phyloP scores from a whole-genome alignment of 306 rosid genomes.

The Senna siamea region DNA sequence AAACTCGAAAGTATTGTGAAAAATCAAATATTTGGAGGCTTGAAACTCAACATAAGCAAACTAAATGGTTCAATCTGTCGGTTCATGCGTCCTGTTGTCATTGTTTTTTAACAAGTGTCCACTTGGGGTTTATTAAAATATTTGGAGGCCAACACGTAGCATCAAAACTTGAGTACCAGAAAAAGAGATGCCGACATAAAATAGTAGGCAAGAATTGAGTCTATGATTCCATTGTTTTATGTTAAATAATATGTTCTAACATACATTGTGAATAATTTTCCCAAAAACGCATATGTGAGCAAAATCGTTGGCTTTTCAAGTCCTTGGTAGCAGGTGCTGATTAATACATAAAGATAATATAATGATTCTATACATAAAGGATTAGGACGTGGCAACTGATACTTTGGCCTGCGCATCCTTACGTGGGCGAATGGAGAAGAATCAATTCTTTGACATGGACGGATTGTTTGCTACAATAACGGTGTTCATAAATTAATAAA shows the following conservation, averaged over 20 bases:
- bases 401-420: background rate
- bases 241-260: no score
- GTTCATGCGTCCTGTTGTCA: background rate
- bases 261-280: background rate
- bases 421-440: background rate
- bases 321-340: background rate
- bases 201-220: background rate
- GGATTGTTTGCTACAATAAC: background rate
- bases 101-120: background rate
- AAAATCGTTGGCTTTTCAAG: background rate
- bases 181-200: background rate
- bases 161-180: background rate
- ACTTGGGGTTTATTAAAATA: background rate
- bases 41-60: background rate
- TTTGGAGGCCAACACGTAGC: background rate
- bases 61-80: background rate
- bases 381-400: constrained; percentile 29
- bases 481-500: background rate
- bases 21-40: no score
- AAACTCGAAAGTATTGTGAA: no score
- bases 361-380: background rate
- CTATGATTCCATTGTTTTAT: background rate
- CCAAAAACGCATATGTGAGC: background rate
- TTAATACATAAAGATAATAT: no score
- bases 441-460: constrained; percentile 22